Percentiles rank a stretch among this genome's conserved stretches.
These are phyloP conservation scores for Colletotrichum orbiculare DNA, from an alignment of 2,329 filamentous ascomycete genomes.

Conservation along the genomic window DNA sequence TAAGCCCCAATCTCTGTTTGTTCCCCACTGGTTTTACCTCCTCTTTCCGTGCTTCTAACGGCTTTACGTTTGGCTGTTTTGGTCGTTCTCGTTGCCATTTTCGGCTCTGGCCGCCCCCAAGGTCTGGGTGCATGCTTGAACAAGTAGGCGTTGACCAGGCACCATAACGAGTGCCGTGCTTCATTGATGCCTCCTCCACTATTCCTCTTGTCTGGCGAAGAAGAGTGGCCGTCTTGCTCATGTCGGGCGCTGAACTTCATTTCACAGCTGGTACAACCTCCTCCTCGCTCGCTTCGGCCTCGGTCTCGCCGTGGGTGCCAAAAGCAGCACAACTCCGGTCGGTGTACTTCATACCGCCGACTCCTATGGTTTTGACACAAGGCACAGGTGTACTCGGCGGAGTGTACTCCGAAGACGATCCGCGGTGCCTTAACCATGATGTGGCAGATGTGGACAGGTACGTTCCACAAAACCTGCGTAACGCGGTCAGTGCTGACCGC, in stretches of 20 bases:
- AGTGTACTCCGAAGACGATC: slow-evolving; percentile 51
- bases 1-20: slow-evolving; percentile 42
- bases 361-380: too few relatives aligned
- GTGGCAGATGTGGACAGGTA: slow-evolving; percentile 43
- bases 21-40: not conserved
- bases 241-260: slow-evolving; percentile 51
- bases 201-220: too few relatives aligned
- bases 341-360: too few relatives aligned
- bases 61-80: too few relatives aligned
- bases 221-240: too few relatives aligned
- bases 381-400: slow-evolving; percentile 47
- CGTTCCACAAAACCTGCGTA: not conserved
- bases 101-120: too few relatives aligned
- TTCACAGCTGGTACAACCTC: slow-evolving; percentile 47
- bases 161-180: too few relatives aligned
- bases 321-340: slow-evolving; percentile 46
- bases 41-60: too few relatives aligned
- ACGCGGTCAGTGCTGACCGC: slow-evolving; percentile 38
- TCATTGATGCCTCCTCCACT: too few relatives aligned
- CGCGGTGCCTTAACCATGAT: slow-evolving; percentile 53
- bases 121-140: too few relatives aligned
- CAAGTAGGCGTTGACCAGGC: too few relatives aligned
- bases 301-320: slow-evolving; percentile 51
- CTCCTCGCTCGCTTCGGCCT: slow-evolving; percentile 48
- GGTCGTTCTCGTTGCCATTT: too few relatives aligned